Percentiles rank a stretch among this genome's conserved stretches.
Evolutionary conservation across 805 yeast genomes (phyloP).

Genomic region (Candida cerambycidarum): DNA sequence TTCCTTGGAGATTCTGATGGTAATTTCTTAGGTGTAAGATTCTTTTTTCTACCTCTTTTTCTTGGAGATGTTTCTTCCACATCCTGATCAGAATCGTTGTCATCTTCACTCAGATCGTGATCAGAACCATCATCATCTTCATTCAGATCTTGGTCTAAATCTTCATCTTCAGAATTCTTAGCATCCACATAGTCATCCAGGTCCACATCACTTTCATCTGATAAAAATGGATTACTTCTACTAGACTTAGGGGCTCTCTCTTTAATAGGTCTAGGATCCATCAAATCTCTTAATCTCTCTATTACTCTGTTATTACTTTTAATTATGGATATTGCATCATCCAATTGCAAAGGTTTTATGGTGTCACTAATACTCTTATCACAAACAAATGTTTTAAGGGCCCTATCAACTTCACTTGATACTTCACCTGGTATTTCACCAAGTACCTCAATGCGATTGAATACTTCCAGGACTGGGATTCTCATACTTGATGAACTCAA

Average conservation of each 20-base stretch:
- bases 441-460: background rate
- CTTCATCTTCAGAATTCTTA: background rate
- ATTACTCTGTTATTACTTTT: background rate
- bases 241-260: background rate
- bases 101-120: slow-evolving; percentile 1
- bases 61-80: background rate
- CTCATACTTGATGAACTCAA: background rate
- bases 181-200: background rate
- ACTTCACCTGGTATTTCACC: background rate
- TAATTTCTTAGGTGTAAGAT: slow-evolving; percentile 10
- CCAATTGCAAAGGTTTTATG: background rate
- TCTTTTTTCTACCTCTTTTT: slow-evolving; percentile 6
- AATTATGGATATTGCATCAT: background rate
- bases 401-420: too few relatives aligned
- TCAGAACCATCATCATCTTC: background rate
- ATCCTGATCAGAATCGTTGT: too few relatives aligned
- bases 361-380: background rate
- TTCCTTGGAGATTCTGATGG: background rate
- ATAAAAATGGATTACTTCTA: background rate
- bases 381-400: background rate
- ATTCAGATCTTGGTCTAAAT: background rate
- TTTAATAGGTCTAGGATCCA: background rate
- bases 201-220: background rate
- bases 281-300: background rate
- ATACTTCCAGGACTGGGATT: background rate